Percentiles rank a stretch among this genome's conserved stretches.
phyloP scores from a whole-genome alignment of 805 yeast genomes.

The Blastobotrys americana region DNA sequence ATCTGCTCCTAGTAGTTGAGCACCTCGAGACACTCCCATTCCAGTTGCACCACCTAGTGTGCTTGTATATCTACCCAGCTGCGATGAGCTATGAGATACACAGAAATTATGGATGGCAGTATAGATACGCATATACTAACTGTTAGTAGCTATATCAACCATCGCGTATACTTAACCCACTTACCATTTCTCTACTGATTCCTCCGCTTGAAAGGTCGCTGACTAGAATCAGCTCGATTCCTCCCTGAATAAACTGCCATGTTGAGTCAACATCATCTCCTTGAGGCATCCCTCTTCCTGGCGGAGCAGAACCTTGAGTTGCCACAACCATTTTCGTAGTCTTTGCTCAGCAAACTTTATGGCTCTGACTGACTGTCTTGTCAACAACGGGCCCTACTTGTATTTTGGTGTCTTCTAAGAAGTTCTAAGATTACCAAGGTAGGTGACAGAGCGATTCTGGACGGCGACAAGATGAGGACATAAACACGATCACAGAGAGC shows the following conservation, averaged over 20 bases:
- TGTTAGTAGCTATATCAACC: slow-evolving; percentile 31
- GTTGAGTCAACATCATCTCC: slow-evolving; percentile 2
- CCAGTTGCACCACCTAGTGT: slow-evolving; percentile 11
- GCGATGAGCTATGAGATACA: slow-evolving; percentile 34
- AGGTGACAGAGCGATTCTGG: no score
- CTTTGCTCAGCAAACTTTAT: no score
- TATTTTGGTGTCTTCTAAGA: no score
- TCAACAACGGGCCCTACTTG: no score
- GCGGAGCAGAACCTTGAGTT: no score
- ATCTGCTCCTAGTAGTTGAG: slow-evolving; percentile 78
- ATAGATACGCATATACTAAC: slow-evolving; percentile 80
- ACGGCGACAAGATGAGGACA: no score
- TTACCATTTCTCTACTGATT: slow-evolving; percentile 29
- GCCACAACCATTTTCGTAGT: no score
- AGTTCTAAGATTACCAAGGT: no score
- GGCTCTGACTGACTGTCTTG: no score
- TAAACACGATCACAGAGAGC: no score
- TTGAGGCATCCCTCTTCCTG: slow-evolving; percentile 4
- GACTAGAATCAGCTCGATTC: slow-evolving; percentile 34
- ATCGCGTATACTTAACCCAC: slow-evolving; percentile 14
- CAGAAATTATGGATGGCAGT: slow-evolving; percentile 92
- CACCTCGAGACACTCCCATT: slow-evolving; percentile 19
- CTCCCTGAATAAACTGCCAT: slow-evolving; percentile 36
- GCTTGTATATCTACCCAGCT: slow-evolving; percentile 13
- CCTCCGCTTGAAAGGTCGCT: slow-evolving; percentile 30